Percentiles rank a stretch among this genome's conserved stretches.
Evolutionary conservation across 345 rosid genomes (phyloP).

Genomic region (Gossypium ekmanianum): DNA sequence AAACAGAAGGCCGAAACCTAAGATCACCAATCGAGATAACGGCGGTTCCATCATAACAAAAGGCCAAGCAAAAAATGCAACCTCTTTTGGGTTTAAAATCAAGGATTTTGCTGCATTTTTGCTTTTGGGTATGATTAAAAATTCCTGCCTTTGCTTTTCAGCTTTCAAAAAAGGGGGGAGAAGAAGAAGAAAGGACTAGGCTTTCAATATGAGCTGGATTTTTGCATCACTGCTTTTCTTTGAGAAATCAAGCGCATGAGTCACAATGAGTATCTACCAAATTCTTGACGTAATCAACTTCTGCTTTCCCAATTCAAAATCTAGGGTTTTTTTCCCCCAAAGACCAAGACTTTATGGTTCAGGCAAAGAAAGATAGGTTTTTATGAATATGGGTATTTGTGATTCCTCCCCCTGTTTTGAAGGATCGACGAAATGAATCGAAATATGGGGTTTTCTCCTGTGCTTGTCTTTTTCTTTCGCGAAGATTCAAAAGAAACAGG

Average conservation of each 20-base stretch:
- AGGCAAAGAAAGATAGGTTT: not conserved
- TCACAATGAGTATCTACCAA: not conserved
- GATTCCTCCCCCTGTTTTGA: not conserved
- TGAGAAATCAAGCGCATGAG: slow-evolving; percentile 1
- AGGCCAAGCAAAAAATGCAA: not conserved
- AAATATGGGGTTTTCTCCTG: not conserved
- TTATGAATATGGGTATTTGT: not conserved
- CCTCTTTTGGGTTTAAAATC: not conserved
- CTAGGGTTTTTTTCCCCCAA: not conserved
- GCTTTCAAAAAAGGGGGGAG: not conserved
- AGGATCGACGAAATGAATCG: not conserved
- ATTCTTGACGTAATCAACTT: not conserved
- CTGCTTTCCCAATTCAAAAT: not conserved
- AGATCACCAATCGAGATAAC: not conserved
- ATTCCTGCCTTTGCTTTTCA: not conserved
- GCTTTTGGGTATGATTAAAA: not conserved
- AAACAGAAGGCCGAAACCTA: not conserved
- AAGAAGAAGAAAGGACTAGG: not conserved
- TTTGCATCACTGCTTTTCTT: not conserved
- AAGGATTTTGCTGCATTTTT: not conserved
- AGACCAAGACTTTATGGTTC: not conserved
- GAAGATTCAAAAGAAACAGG: not conserved
- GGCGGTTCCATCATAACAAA: slow-evolving; percentile 4
- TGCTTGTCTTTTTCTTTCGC: not conserved
- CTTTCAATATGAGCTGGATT: not conserved